Conservation (phyloP, 768 basidiomycete genomes). For the Xerocomus potaroensis region DNA sequence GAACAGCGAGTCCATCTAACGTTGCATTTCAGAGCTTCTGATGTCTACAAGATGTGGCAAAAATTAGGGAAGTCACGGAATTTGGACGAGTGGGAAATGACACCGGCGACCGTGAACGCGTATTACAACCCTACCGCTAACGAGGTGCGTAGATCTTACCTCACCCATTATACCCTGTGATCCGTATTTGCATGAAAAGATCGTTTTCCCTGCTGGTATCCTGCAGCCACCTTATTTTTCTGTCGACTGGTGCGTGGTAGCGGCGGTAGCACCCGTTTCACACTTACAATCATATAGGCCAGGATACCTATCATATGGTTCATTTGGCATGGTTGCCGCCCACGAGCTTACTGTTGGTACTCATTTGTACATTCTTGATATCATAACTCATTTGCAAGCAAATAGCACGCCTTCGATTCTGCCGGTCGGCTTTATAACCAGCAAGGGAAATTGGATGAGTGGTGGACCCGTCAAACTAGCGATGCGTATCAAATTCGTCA, state of each 20-base stretch:
- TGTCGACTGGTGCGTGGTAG: conserved; percentile 54
- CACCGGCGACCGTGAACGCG: conserved; percentile 80
- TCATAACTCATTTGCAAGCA: neutral
- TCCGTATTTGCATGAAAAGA: conserved; percentile 38
- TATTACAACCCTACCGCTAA: conserved; percentile 86
- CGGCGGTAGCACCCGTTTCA: neutral
- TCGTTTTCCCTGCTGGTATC: conserved; percentile 96
- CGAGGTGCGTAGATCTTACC: conserved; percentile 48
- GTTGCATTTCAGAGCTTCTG: conserved; percentile 42
- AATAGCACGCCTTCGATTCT: conserved; percentile 86
- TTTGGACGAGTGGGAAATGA: conserved; percentile 81
- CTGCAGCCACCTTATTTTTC: conserved; percentile 90
- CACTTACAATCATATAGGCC: conserved; percentile 54
- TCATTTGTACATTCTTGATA: neutral
- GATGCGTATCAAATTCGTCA: conserved; percentile 78
- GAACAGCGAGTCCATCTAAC: conserved; percentile 5
- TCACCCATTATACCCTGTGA: neutral
- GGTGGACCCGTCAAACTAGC: conserved; percentile 91
- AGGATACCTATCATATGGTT: conserved; percentile 82
- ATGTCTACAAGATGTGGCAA: conserved; percentile 67
- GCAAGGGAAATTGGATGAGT: conserved; percentile 79
- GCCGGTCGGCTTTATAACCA: conserved; percentile 89
- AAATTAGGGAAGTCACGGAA: conserved; percentile 70
- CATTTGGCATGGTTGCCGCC: conserved; percentile 88
- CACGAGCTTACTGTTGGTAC: conserved; percentile 81